Evolutionary conservation across 2,329 filamentous ascomycete genomes (phyloP).

Genomic region (Exophiala calicioides): DNA sequence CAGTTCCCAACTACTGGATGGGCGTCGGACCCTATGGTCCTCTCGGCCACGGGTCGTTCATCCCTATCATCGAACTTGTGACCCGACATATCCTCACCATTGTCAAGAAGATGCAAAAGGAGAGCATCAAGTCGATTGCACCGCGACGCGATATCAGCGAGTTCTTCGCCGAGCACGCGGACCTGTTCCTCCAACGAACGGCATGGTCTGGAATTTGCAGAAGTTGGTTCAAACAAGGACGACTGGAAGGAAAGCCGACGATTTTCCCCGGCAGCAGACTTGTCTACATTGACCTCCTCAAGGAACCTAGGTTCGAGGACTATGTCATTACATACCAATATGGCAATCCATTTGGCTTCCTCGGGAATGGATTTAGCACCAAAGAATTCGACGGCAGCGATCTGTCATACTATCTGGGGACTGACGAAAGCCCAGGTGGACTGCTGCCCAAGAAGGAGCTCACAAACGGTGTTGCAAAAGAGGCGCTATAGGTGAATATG

Average conservation of each 20-base stretch:
- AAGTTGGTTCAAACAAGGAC: constrained; percentile 26
- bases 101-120: constrained; percentile 26
- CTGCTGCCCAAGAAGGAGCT: too few species aligned
- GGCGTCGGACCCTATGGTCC: constrained; percentile 32
- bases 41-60: constrained; percentile 29
- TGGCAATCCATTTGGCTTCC: constrained; percentile 35
- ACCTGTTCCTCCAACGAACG: constrained; percentile 44
- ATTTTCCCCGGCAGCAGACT: constrained; percentile 43
- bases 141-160: constrained; percentile 48
- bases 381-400: constrained; percentile 49
- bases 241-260: constrained; percentile 31
- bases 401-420: constrained; percentile 45
- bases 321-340: constrained; percentile 44
- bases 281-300: constrained; percentile 42
- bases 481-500: too few species aligned
- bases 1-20: constrained; percentile 35
- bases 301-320: constrained; percentile 43
- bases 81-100: constrained; percentile 18
- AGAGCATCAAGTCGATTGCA: constrained; percentile 27
- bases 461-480: too few species aligned
- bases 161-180: constrained; percentile 51
- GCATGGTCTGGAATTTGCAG: constrained; percentile 18
- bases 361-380: constrained; percentile 47
- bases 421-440: too few species aligned
- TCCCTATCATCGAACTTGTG: constrained; percentile 18